phyloP scores from a whole-genome alignment of 805 yeast species.

The Isabelozyma rhagii region DNA sequence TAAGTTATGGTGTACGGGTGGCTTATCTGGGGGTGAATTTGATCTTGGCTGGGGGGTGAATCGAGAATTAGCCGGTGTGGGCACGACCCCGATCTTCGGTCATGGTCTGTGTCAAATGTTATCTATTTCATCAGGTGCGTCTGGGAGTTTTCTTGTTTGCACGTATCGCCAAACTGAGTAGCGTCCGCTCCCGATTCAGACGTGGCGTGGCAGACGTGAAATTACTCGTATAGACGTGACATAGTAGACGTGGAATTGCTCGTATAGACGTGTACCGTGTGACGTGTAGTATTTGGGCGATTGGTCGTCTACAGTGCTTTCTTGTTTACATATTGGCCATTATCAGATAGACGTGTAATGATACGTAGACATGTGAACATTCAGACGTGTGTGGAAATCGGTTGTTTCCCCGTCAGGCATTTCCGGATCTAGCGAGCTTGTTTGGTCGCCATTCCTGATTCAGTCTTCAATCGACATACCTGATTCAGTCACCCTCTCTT shows the following conservation, averaged over 20 bases:
- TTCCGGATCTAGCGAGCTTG: background rate
- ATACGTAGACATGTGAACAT: background rate
- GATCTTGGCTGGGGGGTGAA: background rate
- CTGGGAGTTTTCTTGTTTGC: background rate
- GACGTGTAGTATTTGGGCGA: background rate
- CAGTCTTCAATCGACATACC: background rate
- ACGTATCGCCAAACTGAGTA: background rate
- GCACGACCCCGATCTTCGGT: background rate
- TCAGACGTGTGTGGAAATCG: background rate
- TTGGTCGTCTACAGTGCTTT: no score
- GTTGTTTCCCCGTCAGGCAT: background rate
- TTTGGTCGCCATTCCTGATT: background rate
- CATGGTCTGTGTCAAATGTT: background rate
- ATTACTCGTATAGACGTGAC: background rate
- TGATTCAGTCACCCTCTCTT: background rate
- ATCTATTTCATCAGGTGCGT: background rate
- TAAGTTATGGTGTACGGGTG: background rate
- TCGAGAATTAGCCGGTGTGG: background rate
- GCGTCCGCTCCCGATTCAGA: background rate
- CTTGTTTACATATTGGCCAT: background rate
- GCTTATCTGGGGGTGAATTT: background rate
- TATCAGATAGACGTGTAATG: background rate
- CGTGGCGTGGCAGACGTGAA: background rate
- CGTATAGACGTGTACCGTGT: background rate
- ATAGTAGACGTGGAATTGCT: background rate